phyloP scores from a whole-genome alignment of 768 basidiomycete genomes.

The Dioszegia aurantiaca region DNA sequence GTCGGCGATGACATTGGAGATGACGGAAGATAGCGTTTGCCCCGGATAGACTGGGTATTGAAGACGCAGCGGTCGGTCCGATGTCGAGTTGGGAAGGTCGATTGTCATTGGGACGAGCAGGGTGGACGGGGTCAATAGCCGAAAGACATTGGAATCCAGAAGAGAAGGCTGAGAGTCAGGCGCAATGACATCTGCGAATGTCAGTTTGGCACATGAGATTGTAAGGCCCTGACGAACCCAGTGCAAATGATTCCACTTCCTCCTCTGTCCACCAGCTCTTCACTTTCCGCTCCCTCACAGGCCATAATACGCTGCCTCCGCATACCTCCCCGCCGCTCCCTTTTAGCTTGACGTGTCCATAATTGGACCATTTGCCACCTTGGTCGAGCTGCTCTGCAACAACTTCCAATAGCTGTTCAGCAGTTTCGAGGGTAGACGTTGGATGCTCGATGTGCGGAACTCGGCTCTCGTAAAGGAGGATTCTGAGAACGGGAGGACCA shows the following conservation, averaged over 20 bases:
- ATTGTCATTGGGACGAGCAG: conserved; percentile 15
- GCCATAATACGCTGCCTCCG: conserved; percentile 3
- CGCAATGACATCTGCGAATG: background rate
- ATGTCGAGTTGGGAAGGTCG: conserved; percentile 24
- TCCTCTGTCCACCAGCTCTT: conserved; percentile 30
- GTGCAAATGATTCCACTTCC: conserved; percentile 15
- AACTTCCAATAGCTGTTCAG: conserved; percentile 2
- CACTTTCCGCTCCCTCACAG: conserved; percentile 10
- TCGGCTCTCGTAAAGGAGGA: background rate
- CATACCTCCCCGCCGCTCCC: background rate
- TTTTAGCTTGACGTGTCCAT: background rate
- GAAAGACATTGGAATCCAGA: conserved; percentile 1
- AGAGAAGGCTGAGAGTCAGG: background rate
- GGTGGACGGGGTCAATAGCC: conserved; percentile 24
- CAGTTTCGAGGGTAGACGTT: background rate
- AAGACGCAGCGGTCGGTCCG: conserved; percentile 8
- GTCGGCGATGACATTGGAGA: conserved; percentile 14
- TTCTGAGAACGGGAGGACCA: background rate
- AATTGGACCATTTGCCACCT: background rate
- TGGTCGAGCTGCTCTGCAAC: background rate
- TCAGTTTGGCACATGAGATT: background rate
- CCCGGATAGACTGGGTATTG: conserved; percentile 2
- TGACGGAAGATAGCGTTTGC: conserved; percentile 13
- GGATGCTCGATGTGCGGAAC: background rate
- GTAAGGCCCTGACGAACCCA: conserved; percentile 3